phyloP scores from a whole-genome alignment of 2,329 filamentous ascomycete genomes.

The Hymenotorrendiella dingleyae region DNA sequence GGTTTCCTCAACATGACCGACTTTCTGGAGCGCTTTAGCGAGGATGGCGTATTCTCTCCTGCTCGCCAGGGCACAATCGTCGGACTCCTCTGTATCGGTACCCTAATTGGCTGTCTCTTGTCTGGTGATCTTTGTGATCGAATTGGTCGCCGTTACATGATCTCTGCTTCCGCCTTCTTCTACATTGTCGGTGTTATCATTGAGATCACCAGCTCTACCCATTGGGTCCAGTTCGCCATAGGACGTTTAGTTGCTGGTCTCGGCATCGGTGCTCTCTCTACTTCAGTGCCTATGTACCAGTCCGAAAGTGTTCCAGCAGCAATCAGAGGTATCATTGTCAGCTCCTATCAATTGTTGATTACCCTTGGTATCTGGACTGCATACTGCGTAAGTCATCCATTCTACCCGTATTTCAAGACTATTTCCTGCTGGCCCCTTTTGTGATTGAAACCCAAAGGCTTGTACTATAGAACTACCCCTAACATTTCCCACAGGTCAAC shows the following conservation, averaged over 20 bases:
- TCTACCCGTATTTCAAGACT: no score
- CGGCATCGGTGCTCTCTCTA: constrained; percentile 58
- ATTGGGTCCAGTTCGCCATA: constrained; percentile 60
- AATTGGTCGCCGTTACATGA: constrained; percentile 56
- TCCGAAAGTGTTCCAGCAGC: constrained; percentile 59
- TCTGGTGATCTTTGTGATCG: constrained; percentile 56
- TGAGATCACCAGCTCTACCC: constrained; percentile 49
- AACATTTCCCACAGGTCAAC: constrained; percentile 47
- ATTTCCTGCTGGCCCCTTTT: no score
- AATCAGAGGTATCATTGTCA: constrained; percentile 57
- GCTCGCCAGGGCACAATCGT: constrained; percentile 58
- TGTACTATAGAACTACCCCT: no score
- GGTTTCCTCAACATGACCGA: constrained; percentile 57
- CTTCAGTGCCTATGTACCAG: constrained; percentile 64
- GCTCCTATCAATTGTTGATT: constrained; percentile 63
- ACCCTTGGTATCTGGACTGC: constrained; percentile 59
- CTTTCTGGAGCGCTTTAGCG: constrained; percentile 49
- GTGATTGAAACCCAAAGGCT: no score
- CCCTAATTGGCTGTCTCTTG: constrained; percentile 50
- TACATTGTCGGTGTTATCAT: constrained; percentile 60
- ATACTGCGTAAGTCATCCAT: constrained; percentile 38
- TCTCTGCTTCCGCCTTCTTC: constrained; percentile 56
- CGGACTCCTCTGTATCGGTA: constrained; percentile 55
- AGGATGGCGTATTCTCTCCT: constrained; percentile 45
- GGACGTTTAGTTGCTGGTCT: constrained; percentile 61